Base-by-base conservation (phyloP, 1,139 yeast genomes). In the Lizanozyma gosingica region DNA sequence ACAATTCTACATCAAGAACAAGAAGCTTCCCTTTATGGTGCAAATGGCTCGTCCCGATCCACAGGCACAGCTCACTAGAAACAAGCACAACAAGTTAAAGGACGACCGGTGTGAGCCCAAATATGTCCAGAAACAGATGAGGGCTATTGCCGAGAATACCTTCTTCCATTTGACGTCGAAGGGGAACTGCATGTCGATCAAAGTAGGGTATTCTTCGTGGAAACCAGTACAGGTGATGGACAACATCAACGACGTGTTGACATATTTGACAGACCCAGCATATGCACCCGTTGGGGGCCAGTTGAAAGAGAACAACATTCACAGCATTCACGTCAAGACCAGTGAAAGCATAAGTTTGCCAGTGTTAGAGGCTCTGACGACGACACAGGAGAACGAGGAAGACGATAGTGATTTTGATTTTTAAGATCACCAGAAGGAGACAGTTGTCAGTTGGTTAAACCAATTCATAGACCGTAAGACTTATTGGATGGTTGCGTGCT, bases 1-100 rank as follows among this genome's bases (percentile, higher is more conserved):
- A 4, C 72, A 71, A 36, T 79, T 80, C 48, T 81, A 73, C 52
- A 61, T 67, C 46, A 74, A 73, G 50, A 78, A 76, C 44, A 76
- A 75, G 45, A 80, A 78, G 49, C 62, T 79, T 4, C 92, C 92
- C 3, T 74, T 67, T 50, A 73, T 80, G 68, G 55, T 83, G 2
- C 84, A 80, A 54, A 71, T 83, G 78, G 78, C 83, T 1, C 68
- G 60, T 46, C 77, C 78, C 6, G 59, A 64, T 29, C 63, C 70
- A 1, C 67, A 67, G 27, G 71, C 70, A 3, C 47, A 56, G 40
- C 52, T 66, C 14, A 56, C 60, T 1, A 58, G 56, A 40, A 59
- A 62, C 11, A 57, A 60, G 18, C 63, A 58, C 45, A 57, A 59
- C 37, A 70, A 69, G 43, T 52, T 68, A 32, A 71, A 70, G 45